Percentiles rank a stretch among this genome's conserved stretches.
Evolutionary conservation across 148 eudicot genomes (phyloP).

Genomic region (Linanthus parryae): DNA sequence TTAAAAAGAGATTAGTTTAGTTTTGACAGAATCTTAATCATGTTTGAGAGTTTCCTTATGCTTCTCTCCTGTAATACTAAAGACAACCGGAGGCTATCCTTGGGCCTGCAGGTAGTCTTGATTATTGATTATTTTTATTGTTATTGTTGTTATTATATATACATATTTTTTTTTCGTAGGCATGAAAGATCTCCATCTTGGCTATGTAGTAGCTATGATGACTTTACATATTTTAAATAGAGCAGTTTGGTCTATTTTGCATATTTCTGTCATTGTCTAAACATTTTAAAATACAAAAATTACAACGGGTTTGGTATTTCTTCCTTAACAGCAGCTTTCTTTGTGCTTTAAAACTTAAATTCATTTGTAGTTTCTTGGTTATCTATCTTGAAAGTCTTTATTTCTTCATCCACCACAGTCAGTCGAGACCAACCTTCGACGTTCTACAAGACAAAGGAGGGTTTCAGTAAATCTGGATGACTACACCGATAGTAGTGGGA

Average conservation of each 20-base stretch:
- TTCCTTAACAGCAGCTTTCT: not conserved
- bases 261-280: not conserved
- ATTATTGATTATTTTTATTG: no score
- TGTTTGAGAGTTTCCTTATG: no score
- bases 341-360: not conserved
- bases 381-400: not conserved
- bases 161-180: no score
- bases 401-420: conserved; percentile 37
- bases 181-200: no score
- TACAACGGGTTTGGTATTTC: not conserved
- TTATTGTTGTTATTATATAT: no score
- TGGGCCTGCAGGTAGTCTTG: no score
- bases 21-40: no score
- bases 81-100: no score
- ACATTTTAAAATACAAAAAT: not conserved
- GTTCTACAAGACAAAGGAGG: conserved; percentile 93
- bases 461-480: conserved; percentile 57
- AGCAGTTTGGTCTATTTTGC: not conserved
- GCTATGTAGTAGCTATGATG: not conserved
- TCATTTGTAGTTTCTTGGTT: not conserved
- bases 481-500: conserved; percentile 87
- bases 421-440: conserved; percentile 67
- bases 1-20: no score
- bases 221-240: conserved; percentile 1
- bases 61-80: no score